Base-by-base conservation (phyloP, 108 stramenopile species). In the Nitzschia sp. region DNA sequence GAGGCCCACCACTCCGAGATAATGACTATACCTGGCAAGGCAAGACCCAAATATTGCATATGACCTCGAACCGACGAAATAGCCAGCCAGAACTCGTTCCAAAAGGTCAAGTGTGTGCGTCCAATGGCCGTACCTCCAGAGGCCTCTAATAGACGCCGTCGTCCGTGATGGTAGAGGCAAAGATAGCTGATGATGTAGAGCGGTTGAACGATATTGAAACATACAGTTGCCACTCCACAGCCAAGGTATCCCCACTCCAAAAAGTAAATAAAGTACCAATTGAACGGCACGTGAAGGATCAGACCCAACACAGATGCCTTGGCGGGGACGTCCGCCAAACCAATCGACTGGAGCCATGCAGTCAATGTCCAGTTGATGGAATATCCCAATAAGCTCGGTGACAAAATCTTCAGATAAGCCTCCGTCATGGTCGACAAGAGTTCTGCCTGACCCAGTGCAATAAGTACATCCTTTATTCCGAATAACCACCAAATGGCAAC, bases 1-100 rank as follows among this genome's bases (percentile, higher is more conserved):
- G 68, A 75, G 15, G 88, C 85, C 85, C 88, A 90, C 88, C 85
- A 86, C 71, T 86, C 88, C 2, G 82, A 76, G 33, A 90, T 86
- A 11, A 74, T 65, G 8, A 90, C 51, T 2, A 90, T 74, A 19
- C 89, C 89, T n/a, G 89, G 89, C 11, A 90, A n/a, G 0, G 85
- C 89, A 9, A 90, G 58, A 2, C 29, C 56, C 2, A 86, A 47
- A 66, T 90, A 90, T 54, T 85, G 74, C 17, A 46, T 19, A 33
- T 75, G 63, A 18, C 84, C 85, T 19, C 18, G 26, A 0, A 77
- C 17, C 2, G 71, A 80, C 17, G 49, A 30, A 0, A 65, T 31
- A 2, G 85, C 84, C 0, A 69, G 34, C 0, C 18, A 46, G 0
- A 72, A 47, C 42, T 82, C 82, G 0, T 49, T 33, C 59, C 64